Conservation (phyloP, 2,329 filamentous ascomycete genomes). For the Alternaria triticimaculans region DNA sequence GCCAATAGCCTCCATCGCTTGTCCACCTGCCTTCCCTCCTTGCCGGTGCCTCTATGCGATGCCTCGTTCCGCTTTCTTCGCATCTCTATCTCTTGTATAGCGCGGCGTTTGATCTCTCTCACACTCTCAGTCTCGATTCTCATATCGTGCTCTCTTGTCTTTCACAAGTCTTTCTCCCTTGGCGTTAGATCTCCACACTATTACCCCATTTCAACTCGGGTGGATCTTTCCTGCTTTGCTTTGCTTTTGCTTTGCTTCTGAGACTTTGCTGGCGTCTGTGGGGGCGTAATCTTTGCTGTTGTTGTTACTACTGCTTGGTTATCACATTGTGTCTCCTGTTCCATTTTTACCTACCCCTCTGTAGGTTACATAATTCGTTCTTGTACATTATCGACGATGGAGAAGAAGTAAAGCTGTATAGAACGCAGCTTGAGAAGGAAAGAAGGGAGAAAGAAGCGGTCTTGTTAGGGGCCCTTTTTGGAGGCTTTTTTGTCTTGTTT, state of each 20-base stretch:
- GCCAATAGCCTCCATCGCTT: constrained; percentile 20
- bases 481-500: neutral
- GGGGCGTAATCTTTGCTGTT: constrained; percentile 1
- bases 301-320: neutral
- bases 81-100: constrained; percentile 30
- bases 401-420: neutral
- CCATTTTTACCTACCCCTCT: neutral
- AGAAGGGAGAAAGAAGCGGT: neutral
- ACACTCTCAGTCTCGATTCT: constrained; percentile 17
- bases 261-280: constrained; percentile 2
- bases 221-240: constrained; percentile 1
- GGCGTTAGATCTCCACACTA: constrained; percentile 13
- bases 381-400: constrained; percentile 36
- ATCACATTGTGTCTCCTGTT: neutral
- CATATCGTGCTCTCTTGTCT: constrained; percentile 1
- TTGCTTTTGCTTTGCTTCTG: neutral
- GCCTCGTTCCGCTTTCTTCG: constrained; percentile 9
- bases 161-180: constrained; percentile 1
- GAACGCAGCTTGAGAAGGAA: neutral
- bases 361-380: constrained; percentile 32
- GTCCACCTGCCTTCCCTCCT: neutral
- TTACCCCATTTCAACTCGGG: constrained; percentile 11
- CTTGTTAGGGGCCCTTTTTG: neutral
- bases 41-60: neutral
- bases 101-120: constrained; percentile 32